These are phyloP conservation scores for Glutinoglossum americanum DNA, from an alignment of 495 filamentous ascomycete species.

Conservation along the genomic window DNA sequence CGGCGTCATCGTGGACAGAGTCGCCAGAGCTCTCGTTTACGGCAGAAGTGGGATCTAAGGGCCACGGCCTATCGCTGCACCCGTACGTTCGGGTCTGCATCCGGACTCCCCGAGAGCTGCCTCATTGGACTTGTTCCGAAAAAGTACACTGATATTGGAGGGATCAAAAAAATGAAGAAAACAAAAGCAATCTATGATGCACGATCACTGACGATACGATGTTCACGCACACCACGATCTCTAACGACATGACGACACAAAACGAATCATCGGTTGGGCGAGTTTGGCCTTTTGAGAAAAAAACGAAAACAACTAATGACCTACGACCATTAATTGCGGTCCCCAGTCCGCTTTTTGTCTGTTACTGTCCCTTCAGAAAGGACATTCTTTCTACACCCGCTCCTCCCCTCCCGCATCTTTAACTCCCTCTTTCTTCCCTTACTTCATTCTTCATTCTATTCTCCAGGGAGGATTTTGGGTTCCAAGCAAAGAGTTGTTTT, in stretches of 20 bases:
- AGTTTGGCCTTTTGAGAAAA: background rate
- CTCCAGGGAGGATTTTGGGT: background rate
- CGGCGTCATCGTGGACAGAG: background rate
- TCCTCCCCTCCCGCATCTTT: background rate
- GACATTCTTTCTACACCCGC: background rate
- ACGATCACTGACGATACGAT: background rate
- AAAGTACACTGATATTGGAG: background rate
- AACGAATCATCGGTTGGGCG: background rate
- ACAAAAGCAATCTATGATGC: background rate
- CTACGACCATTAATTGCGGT: background rate
- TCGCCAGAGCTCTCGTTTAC: background rate
- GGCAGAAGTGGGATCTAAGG: background rate
- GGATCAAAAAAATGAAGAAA: background rate
- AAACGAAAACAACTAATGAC: background rate
- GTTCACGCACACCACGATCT: background rate
- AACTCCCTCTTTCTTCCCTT: background rate
- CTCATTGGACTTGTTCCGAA: background rate
- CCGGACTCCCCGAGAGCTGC: background rate
- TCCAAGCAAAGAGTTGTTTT: too few species aligned
- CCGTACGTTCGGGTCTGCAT: background rate
- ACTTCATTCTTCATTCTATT: background rate
- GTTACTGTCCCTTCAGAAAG: background rate
- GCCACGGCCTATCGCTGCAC: background rate
- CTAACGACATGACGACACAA: background rate
- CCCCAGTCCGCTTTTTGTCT: background rate